A percentile compares a stretch with the other conserved stretches of the same genome.
Evolutionary conservation across 2,329 filamentous ascomycete species (phyloP).

Genomic region (Nannizziopsis arthrosporioides): DNA sequence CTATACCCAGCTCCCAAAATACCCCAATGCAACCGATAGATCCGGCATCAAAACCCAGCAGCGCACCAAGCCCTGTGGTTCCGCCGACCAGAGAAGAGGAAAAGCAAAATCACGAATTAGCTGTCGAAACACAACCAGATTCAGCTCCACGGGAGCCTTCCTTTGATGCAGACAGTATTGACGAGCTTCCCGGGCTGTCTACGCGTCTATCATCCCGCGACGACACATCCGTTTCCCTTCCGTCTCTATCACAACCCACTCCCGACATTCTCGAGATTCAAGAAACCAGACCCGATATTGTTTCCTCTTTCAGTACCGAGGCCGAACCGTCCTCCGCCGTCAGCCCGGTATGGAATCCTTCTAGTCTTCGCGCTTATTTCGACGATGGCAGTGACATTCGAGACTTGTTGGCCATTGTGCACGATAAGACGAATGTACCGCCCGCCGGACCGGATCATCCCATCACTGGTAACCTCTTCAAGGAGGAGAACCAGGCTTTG

Average conservation of each 20-base stretch:
- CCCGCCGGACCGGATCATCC: conserved; percentile 77
- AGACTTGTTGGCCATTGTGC: conserved; percentile 80
- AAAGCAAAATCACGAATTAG: not conserved
- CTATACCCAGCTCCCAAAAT: not conserved
- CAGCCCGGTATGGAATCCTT: conserved; percentile 67
- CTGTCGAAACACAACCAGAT: not conserved
- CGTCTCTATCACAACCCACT: conserved; percentile 1
- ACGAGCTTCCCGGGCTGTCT: not conserved
- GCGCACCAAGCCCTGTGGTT: not conserved
- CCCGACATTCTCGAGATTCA: conserved; percentile 4
- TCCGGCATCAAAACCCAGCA: not conserved
- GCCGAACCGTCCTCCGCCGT: not conserved
- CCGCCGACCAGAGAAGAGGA: not conserved
- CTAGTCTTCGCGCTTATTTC: conserved; percentile 74
- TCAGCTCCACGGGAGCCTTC: not conserved
- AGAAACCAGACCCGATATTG: not conserved
- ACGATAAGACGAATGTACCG: conserved; percentile 75
- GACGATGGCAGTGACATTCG: conserved; percentile 81
- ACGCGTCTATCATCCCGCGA: not conserved
- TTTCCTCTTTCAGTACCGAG: not conserved
- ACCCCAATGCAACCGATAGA: not conserved
- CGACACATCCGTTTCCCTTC: not conserved
- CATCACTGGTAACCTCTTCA: conserved; percentile 66
- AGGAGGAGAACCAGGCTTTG: conserved; percentile 73
- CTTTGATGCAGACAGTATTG: not conserved